Evolutionary conservation across 2,329 filamentous ascomycete genomes (phyloP), one percentile per base, ranked within the genome.

Genomic region (Boeremia lycopersici): DNA sequence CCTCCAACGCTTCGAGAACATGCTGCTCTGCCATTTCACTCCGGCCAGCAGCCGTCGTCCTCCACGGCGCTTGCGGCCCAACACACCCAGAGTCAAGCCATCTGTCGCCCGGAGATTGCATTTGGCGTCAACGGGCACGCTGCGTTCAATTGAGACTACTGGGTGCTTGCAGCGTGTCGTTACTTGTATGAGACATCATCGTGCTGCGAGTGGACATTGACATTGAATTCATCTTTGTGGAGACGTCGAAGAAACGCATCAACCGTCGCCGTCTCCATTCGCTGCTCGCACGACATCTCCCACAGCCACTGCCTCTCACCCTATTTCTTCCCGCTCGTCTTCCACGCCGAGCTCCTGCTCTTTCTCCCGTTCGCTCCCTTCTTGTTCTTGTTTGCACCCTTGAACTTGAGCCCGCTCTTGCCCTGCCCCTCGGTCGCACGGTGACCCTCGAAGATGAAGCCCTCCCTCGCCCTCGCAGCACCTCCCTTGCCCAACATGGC

Each of bases 391-490:
- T 82, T 84, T 61, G 84, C 84, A 10, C 83, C 82, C 31, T 64
- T 64, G 52, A 82, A 78, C 67, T 85, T 85, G 53, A 83, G 70
- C 17, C 88, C 88, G 35, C 85, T 85, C 65, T 81, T 86, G 4
- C 84, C 87, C 56, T 88, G 85, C 53, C 82, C 88, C 29, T 82
- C 78, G 49, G 84, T 90, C 9, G 90, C 90, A 48, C 91, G 83
- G 60, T 88, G 86, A 0, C 91, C 91, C 73, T 96, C 91, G 65
- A 93, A 93, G n/a, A 93, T 84, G 59, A 93, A 84, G 13, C 81
- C 79, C 74, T 92, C 88, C 0, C 88, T 87, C 1, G 83, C 81
- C 75, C 85, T 82, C 59, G 81, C 77, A 33, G 87, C 87, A 46
- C 84, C 86, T 15, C 88, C 84, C 57, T 85, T 85, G 40, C 91